Evolutionary conservation across 192 early-diverging fungal genomes (phyloP).

Genomic region (Powellomyces hirtus): DNA sequence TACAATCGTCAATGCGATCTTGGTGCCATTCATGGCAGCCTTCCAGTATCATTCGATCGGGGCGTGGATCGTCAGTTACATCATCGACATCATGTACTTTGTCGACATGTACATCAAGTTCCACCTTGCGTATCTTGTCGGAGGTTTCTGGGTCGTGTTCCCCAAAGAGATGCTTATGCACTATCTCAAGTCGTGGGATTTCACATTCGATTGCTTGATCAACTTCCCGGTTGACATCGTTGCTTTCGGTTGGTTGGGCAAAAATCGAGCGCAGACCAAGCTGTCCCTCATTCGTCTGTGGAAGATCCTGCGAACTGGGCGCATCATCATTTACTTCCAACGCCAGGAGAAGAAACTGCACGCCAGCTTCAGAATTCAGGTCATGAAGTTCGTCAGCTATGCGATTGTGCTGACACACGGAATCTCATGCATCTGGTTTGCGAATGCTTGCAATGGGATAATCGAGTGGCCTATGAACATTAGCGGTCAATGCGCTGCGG

Average conservation of each 20-base stretch:
- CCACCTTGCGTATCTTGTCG: constrained; percentile 51
- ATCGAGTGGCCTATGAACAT: constrained; percentile 16
- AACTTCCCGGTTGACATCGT: constrained; percentile 48
- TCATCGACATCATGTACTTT: constrained; percentile 43
- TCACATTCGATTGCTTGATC: constrained; percentile 43
- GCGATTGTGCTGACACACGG: constrained; percentile 38
- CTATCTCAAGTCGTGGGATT: constrained; percentile 42
- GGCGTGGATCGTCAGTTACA: constrained; percentile 38
- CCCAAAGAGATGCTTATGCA: constrained; percentile 53
- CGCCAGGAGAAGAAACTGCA: constrained; percentile 47
- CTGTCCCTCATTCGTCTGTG: constrained; percentile 38
- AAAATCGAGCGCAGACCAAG: background rate
- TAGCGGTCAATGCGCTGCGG: constrained; percentile 17
- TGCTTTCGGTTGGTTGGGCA: constrained; percentile 38
- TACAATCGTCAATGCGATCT: constrained; percentile 39
- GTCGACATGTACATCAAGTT: constrained; percentile 52
- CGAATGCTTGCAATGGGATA: constrained; percentile 37
- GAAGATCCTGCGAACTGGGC: constrained; percentile 41
- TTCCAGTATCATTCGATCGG: constrained; percentile 40
- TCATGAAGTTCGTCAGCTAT: constrained; percentile 46
- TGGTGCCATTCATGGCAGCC: constrained; percentile 48
- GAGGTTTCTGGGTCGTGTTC: constrained; percentile 55
- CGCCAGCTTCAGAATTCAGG: constrained; percentile 40
- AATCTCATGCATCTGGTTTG: constrained; percentile 48
- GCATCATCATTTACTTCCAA: constrained; percentile 40